These are phyloP conservation scores for Alloascoidea hylecoeti DNA, from an alignment of 805 yeast species.

Conservation along the genomic window DNA sequence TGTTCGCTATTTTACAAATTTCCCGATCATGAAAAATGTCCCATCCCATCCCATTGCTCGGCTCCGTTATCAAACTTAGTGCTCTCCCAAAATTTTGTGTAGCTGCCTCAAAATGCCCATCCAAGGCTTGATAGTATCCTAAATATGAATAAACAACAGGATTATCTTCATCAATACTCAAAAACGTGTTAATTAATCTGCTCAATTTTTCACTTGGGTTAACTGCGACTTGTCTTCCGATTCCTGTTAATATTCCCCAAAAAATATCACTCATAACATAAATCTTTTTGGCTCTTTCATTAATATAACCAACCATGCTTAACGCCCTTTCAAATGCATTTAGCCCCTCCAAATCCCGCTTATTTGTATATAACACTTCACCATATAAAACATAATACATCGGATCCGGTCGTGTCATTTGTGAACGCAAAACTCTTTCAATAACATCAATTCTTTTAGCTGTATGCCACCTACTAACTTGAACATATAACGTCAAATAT, in stretches of 20 bases:
- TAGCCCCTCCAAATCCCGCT: neutral
- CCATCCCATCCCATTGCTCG: neutral
- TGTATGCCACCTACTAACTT: neutral
- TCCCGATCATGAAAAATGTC: neutral
- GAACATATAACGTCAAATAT: neutral
- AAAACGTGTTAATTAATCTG: neutral
- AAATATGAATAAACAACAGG: neutral
- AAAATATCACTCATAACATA: neutral
- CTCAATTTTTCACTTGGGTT: neutral
- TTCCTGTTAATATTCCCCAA: neutral
- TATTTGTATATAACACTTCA: conserved; percentile 1
- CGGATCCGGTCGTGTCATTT: neutral
- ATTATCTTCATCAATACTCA: neutral
- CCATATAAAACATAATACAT: conserved; percentile 1
- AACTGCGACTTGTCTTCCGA: neutral
- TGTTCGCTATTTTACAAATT: neutral
- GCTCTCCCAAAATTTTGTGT: conserved; percentile 1
- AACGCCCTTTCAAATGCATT: neutral
- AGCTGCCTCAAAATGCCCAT: neutral
- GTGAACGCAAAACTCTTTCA: neutral
- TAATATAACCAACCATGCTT: neutral
- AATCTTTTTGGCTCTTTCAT: neutral
- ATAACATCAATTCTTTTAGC: neutral
- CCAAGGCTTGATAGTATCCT: neutral
- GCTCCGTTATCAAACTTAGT: neutral